Evolutionary conservation across 768 basidiomycete genomes (phyloP).

Genomic region (Boletus fagicola): DNA sequence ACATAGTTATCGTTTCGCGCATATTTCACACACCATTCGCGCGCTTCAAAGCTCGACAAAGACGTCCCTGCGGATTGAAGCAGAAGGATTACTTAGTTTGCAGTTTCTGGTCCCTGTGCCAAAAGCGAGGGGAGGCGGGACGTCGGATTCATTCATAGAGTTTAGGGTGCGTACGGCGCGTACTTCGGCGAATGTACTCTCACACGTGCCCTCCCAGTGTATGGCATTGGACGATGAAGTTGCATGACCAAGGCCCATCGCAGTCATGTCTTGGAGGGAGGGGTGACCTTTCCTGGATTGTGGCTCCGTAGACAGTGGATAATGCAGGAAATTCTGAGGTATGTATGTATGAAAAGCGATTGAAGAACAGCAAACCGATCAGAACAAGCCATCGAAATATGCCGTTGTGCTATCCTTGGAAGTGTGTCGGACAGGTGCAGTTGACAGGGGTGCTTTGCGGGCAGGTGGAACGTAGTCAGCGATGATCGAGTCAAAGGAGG

Average conservation of each 20-base stretch:
- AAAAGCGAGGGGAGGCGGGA: constrained; percentile 38
- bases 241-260: constrained; percentile 11
- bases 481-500: constrained; percentile 71
- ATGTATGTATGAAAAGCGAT: constrained; percentile 12
- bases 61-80: constrained; percentile 84
- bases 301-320: not conserved
- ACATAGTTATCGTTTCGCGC: constrained; percentile 76
- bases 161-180: constrained; percentile 63
- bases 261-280: not conserved
- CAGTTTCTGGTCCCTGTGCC: constrained; percentile 82
- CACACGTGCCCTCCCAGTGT: constrained; percentile 22
- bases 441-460: constrained; percentile 18
- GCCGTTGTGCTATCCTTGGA: constrained; percentile 32
- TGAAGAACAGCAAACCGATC: constrained; percentile 3
- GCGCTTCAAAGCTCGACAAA: constrained; percentile 85
- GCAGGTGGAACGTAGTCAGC: constrained; percentile 64
- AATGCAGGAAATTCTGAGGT: constrained; percentile 19
- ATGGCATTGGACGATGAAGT: constrained; percentile 32
- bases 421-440: constrained; percentile 1
- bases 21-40: constrained; percentile 66
- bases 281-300: not conserved
- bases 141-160: constrained; percentile 74
- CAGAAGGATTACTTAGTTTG: constrained; percentile 76
- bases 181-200: constrained; percentile 1
- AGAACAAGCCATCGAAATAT: constrained; percentile 45